phyloP scores from a whole-genome alignment of 2,329 filamentous ascomycete genomes.

The Pseudonectria foliicola region DNA sequence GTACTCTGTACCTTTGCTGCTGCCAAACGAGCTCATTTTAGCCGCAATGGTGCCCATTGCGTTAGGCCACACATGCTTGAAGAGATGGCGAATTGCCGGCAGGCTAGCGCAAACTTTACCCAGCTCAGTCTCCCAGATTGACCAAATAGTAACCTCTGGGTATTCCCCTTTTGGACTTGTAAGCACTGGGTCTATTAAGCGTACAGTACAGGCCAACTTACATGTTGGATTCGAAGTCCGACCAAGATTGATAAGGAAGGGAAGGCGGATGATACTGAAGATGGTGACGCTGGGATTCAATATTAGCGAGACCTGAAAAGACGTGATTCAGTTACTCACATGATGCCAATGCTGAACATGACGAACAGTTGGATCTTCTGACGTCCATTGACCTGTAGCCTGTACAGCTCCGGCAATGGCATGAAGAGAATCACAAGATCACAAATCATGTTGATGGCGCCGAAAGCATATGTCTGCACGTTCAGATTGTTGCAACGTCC shows the following conservation, averaged over 20 bases:
- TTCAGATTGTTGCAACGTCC: slow-evolving; percentile 14
- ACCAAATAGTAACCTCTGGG: slow-evolving; percentile 14
- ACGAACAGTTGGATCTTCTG: slow-evolving; percentile 13
- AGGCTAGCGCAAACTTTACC: slow-evolving; percentile 16
- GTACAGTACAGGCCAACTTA: slow-evolving; percentile 1
- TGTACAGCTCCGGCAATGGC: slow-evolving; percentile 10
- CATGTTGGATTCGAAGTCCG: slow-evolving; percentile 12
- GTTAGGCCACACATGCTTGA: slow-evolving; percentile 15
- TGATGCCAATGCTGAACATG: slow-evolving; percentile 12
- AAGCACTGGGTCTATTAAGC: neutral
- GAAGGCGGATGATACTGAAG: slow-evolving; percentile 12
- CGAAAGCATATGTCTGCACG: slow-evolving; percentile 14
- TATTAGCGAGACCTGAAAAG: neutral
- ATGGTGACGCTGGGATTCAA: slow-evolving; percentile 6
- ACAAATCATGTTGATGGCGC: slow-evolving; percentile 12
- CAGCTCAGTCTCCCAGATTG: slow-evolving; percentile 16
- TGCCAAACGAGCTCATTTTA: slow-evolving; percentile 7
- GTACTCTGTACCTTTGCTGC: slow-evolving; percentile 5
- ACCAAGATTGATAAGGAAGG: slow-evolving; percentile 10
- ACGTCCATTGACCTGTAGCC: slow-evolving; percentile 10
- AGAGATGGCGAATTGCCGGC: slow-evolving; percentile 14
- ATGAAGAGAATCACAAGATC: slow-evolving; percentile 9
- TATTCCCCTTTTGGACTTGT: slow-evolving; percentile 6
- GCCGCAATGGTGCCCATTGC: slow-evolving; percentile 14
- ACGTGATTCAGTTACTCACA: neutral